Evolutionary conservation across 2,329 filamentous ascomycete genomes (phyloP), one percentile per base, ranked within the genome.

Genomic region (Madurella mycetomatis): DNA sequence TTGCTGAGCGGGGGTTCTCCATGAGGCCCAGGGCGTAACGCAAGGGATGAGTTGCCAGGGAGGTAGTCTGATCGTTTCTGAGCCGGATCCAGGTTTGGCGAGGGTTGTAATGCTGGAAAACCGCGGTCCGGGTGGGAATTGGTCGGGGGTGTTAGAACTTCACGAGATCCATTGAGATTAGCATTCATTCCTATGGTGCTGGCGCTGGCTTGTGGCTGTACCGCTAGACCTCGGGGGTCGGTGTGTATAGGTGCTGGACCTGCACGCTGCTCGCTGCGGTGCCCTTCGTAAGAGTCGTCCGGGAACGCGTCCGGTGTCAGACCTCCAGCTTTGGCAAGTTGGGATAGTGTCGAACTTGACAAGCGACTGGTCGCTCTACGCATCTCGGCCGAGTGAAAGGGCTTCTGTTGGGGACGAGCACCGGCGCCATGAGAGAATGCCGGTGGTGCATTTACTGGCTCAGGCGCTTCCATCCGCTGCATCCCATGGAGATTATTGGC

Each of bases 351-450:
- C 1, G 84, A 85, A 62, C 79, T 82, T 25, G 94, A 96, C 68
- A 97, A 85, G 18, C 90, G 86, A 62, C 87, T 91, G 62, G 90
- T 94, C 49, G 88, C 90, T 60, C 85, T 85, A 58, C 88, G 86
- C 64, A 92, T 77, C 66, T 94, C 89, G 13, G 87, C 82, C 31
- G 90, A 86, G 54, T 89, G 83, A 62, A 88, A 84, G 0, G 88
- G 88, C 58, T 83, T 83, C 55, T 81, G 84, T 1, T 78, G 76
- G 5, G 91, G 91, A 47, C 83, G 80, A 49, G 86, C 81, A 56
- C 87, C 83, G 12, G 91, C 83, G 39, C 80, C 79, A 69, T 96
- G 90, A 46, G 84, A 81, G 68, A 96, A 92, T 11, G 83, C 84
- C 2, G 92, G 92, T 1, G 92, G 92, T 5, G 79, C 76, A 5